Conservation (phyloP, 148 eudicot species). For the Rheum nobile region DNA sequence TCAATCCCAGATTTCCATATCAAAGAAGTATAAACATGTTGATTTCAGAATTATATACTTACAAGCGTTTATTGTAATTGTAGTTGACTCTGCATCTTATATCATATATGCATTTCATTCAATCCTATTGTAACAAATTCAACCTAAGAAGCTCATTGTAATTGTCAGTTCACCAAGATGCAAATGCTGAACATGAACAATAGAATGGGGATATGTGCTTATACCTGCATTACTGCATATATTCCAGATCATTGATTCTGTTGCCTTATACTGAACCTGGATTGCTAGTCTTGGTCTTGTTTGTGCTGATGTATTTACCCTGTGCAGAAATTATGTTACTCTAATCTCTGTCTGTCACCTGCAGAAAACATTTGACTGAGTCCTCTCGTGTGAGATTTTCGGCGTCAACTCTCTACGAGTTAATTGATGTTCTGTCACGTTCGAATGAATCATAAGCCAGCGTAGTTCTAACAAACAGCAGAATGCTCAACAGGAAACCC, state of each 20-base stretch:
- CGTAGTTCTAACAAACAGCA: constrained; percentile 16
- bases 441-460: constrained; percentile 12
- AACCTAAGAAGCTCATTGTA: background rate
- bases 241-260: background rate
- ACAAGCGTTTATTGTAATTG: background rate
- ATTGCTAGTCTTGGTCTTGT: background rate
- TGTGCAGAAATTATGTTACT: background rate
- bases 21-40: background rate
- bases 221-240: too few species aligned
- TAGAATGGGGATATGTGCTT: background rate
- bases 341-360: background rate
- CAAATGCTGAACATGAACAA: background rate
- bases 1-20: background rate
- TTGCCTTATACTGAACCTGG: background rate
- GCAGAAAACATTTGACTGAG: background rate
- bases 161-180: too few species aligned
- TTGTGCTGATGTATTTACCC: background rate
- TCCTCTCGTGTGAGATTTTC: background rate
- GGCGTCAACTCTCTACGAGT: background rate
- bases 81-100: background rate
- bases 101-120: background rate
- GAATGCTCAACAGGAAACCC: constrained; percentile 13
- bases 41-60: constrained; percentile 1
- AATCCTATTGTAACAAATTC: background rate
- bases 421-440: background rate